These are phyloP conservation scores for Mycena haematopus DNA, from an alignment of 768 basidiomycete species.

Conservation along the genomic window DNA sequence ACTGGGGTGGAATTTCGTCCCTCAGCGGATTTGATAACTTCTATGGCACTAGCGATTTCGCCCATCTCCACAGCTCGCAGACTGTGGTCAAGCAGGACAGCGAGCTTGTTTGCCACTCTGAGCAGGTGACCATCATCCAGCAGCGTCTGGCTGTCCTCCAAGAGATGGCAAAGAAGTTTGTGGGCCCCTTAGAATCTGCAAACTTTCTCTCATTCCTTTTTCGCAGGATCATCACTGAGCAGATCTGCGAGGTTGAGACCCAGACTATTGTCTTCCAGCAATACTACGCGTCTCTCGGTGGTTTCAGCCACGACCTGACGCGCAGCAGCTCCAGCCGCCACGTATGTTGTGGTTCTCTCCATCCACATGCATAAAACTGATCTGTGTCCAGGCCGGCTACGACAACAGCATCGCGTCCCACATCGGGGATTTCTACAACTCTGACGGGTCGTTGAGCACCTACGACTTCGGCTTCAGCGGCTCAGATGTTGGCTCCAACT, in stretches of 20 bases:
- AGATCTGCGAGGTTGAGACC: constrained; percentile 57
- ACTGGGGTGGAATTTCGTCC: constrained; percentile 29
- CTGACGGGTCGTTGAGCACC: constrained; percentile 45
- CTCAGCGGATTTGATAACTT: constrained; percentile 51
- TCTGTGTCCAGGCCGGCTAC: constrained; percentile 39
- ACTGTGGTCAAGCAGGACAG: constrained; percentile 43
- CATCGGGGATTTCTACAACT: constrained; percentile 42
- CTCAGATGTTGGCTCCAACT: constrained; percentile 44
- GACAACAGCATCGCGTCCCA: constrained; percentile 45
- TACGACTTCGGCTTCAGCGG: constrained; percentile 51
- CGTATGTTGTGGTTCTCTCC: neutral
- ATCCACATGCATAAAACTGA: neutral
- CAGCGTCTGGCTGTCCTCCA: constrained; percentile 53
- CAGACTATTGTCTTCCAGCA: constrained; percentile 54
- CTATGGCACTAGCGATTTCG: constrained; percentile 52
- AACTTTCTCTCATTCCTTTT: neutral
- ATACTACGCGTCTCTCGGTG: constrained; percentile 45
- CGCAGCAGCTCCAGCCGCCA: constrained; percentile 34
- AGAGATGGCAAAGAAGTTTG: constrained; percentile 55
- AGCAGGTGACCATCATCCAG: constrained; percentile 49
- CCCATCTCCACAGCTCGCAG: constrained; percentile 40
- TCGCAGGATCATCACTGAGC: constrained; percentile 51
- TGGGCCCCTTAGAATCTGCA: neutral
- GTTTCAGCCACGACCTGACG: constrained; percentile 50
- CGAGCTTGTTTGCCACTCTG: constrained; percentile 47